Percentiles rank a stretch among this genome's conserved stretches.
phyloP scores from a whole-genome alignment of 768 basidiomycete species.

The Collybia nuda region DNA sequence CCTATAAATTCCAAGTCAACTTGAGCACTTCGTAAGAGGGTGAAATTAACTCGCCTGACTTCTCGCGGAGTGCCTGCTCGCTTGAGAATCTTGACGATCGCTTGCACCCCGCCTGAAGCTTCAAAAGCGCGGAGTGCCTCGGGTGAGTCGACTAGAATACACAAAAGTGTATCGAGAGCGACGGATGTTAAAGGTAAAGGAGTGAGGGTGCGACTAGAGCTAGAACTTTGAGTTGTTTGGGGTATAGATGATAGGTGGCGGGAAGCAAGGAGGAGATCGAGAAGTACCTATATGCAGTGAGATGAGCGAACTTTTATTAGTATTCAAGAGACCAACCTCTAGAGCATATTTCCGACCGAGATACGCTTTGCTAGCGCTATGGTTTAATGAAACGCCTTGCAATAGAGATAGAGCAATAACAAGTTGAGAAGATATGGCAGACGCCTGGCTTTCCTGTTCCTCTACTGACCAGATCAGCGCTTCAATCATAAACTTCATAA shows the following conservation, averaged over 20 bases:
- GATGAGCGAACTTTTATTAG: slow-evolving; percentile 2
- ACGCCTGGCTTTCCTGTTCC: slow-evolving; percentile 47
- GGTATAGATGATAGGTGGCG: slow-evolving; percentile 48
- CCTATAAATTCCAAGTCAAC: slow-evolving; percentile 36
- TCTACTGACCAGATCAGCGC: slow-evolving; percentile 13
- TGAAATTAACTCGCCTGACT: slow-evolving; percentile 63
- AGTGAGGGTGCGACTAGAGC: slow-evolving; percentile 15
- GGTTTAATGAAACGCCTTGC: slow-evolving; percentile 76
- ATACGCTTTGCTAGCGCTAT: slow-evolving; percentile 63
- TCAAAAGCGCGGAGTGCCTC: slow-evolving; percentile 78
- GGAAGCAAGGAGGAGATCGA: slow-evolving; percentile 69
- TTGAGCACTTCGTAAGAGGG: background rate
- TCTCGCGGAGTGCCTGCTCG: slow-evolving; percentile 83
- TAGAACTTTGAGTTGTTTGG: slow-evolving; percentile 23
- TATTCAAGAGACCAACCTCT: slow-evolving; percentile 48
- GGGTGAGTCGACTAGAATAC: slow-evolving; percentile 86
- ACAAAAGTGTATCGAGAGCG: slow-evolving; percentile 82
- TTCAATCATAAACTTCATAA: background rate
- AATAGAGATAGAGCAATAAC: slow-evolving; percentile 63
- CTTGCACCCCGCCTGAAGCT: slow-evolving; percentile 71
- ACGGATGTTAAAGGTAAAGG: slow-evolving; percentile 62
- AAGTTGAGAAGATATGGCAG: slow-evolving; percentile 50
- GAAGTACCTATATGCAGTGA: slow-evolving; percentile 51
- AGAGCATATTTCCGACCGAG: slow-evolving; percentile 67
- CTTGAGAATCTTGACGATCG: slow-evolving; percentile 86